Evolutionary conservation across 805 yeast species (phyloP), one percentile per base, ranked within the genome.

Genomic region (Metschnikowia proteae): DNA sequence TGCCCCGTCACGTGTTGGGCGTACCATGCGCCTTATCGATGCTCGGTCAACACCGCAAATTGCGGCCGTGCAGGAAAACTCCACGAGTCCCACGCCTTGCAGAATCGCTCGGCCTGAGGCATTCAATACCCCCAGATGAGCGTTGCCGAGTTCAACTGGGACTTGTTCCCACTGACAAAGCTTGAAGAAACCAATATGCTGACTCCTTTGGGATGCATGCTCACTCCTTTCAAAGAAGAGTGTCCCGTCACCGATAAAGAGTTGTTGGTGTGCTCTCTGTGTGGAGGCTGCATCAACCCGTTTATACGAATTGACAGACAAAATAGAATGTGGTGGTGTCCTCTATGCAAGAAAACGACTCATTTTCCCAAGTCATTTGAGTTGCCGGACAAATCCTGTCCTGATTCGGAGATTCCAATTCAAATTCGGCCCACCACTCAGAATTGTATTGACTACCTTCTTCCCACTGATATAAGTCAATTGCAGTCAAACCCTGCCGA

Each of bases 81-180:
- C 17, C 10, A 7, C 7, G 11, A 6, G 38, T 25, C 17, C 22
- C 9, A 17, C 13, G 17, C 29, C 29, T n/a, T 23, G 4, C 7
- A n/a, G 10, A 25, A 22, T 11, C 30, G 30, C 29, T 37, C 39
- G 22, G 22, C 29, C 35, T 23, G 10, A 11, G 5, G 7, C 22
- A 26, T 27, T 33, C 27, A 22, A 7, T n/a, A 26, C 27, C 37
- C 26, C 7, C n/a, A n/a, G 6, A 52, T 52, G 56, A 48, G 54
- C 6, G 32, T 35, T 5, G 80, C 83, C 45, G 77, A 87, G 49
- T 84, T 86, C 71, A 81, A 86, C 59, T 86, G 92, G 92, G 84
- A 86, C 65, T 57, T 69, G 8, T 65, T 72, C 52, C 75, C 76
- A 1, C 60, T 68, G 17, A 70, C 75, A 1, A 62, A 70, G 37